Evolutionary conservation across 345 rosid species (phyloP), one percentile per base, ranked within the genome.

Genomic region (Garcia nutans): DNA sequence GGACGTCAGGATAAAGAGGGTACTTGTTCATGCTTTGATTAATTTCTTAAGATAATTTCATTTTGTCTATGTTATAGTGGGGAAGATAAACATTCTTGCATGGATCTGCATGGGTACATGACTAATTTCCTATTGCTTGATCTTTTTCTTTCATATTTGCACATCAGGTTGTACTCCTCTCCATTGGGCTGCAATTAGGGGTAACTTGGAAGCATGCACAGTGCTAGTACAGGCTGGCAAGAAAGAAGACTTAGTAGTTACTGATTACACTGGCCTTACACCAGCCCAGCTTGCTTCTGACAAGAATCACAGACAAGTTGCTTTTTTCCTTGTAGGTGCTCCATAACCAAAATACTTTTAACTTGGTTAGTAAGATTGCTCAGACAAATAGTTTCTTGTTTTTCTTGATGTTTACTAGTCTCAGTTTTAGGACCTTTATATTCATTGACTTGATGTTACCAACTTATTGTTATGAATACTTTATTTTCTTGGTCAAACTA

Each of bases 201-300:
- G 98, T 84, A 93, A 96, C 85, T 88, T 96, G 86, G 98, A 93
- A 86, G 99, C 99, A 76, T 93, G 98, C 91, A 96, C 98, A 23
- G 97, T 96, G 60, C 80, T 93, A 79, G 97, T 93, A 59, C 99
- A 93, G 87, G 99, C 99, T 84, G 97, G 99, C 72, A 96, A 93
- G 88, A 89, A 86, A 83, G 99, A 93, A 74, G 97, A 93, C 86
- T 84, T 96, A 80, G 83, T 89, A 79, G 89, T 93, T 79, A 89
- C 97, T 57, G 98, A 96, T 83, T 88, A 93, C 78, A 85, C 91
- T 20, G 99, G 97, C 77, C 95, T 93, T 79, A 96, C 98, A 65
- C 99, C 99, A 3, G 98, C 97, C 20, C 99, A 96, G 79, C 99
- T 96, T 84, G 99, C 99, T 83, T 86, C 98, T 65, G 97, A 96